Base-by-base conservation (phyloP, 805 yeast species). In the Spathaspora girioi region DNA sequence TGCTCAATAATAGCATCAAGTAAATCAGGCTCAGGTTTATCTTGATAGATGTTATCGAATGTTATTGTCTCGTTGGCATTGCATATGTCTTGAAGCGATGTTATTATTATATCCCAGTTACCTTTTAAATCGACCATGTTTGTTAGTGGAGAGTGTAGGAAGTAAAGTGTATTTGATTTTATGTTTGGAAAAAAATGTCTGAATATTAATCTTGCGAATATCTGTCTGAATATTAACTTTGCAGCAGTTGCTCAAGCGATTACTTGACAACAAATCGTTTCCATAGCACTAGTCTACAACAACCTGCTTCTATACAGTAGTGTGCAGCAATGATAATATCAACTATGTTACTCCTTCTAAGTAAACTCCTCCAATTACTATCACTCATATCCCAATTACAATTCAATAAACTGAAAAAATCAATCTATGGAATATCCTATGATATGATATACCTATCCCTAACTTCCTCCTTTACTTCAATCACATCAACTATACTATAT, bases 61-160 rank as follows among this genome's bases (percentile, higher is more conserved):
- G 78, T 64, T 4, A 72, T 62, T 12, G 78, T 71, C 57, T 82
- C 88, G 59, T 84, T 84, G 26, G 82, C 74, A 55, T 81, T 84
- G 64, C 82, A 82, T 10, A 84, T 75, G 57, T 86, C 91, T 62
- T 86, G 91, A 17, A 86, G 68, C 1, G 87, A 82, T 6, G 89
- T 76, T 2, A 83, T 70, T 5, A 84, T 84, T 29, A 79, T 77
- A 58, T 83, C 87, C 93, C 93, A 86, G 58, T 80, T 77, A 1
- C 86, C 82, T 23, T 81, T 85, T 74, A 80, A 77, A 50, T 61
- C 64, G 27, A 38, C 31, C 54, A 51, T 51, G 15, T 12, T 40
- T 23, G 12, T 6, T 12, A n/a, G n/a, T n/a, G n/a, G n/a, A n/a
- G 27, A 15, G 8, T 15, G 17, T n/a, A 14, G 32, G 11, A 29